These are phyloP conservation scores for Casuarina glauca DNA, from an alignment of 306 rosid species.

Conservation along the genomic window DNA sequence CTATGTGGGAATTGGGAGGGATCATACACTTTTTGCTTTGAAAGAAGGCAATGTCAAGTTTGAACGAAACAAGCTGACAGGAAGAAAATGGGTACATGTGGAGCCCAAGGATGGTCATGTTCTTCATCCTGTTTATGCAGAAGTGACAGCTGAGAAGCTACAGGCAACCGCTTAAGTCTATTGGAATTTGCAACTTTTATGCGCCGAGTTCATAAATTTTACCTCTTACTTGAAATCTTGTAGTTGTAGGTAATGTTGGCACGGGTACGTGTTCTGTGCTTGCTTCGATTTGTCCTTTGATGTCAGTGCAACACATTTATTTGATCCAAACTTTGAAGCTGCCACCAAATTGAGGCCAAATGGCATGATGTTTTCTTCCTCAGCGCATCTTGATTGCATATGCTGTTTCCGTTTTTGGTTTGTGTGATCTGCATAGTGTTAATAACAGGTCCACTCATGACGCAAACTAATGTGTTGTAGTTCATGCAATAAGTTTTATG, in stretches of 20 bases:
- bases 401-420: neutral
- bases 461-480: no score
- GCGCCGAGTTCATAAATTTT: neutral
- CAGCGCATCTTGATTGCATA: neutral
- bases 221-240: neutral
- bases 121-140: constrained; percentile 73
- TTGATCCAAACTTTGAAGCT: neutral
- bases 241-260: neutral
- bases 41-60: constrained; percentile 85
- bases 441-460: neutral
- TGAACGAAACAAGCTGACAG: constrained; percentile 71
- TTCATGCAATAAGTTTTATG: no score
- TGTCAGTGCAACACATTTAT: neutral
- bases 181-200: constrained; percentile 9
- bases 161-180: constrained; percentile 36
- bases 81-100: constrained; percentile 81
- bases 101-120: constrained; percentile 86
- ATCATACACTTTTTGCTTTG: constrained; percentile 82
- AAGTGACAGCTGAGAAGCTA: constrained; percentile 36
- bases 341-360: neutral
- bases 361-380: neutral
- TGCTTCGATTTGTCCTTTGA: constrained; percentile 1
- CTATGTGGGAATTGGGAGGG: constrained; percentile 82
- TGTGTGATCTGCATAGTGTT: neutral
- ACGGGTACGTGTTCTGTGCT: neutral